Conservation (phyloP, 2,329 filamentous ascomycete species). For the Neonectria coccinea region DNA sequence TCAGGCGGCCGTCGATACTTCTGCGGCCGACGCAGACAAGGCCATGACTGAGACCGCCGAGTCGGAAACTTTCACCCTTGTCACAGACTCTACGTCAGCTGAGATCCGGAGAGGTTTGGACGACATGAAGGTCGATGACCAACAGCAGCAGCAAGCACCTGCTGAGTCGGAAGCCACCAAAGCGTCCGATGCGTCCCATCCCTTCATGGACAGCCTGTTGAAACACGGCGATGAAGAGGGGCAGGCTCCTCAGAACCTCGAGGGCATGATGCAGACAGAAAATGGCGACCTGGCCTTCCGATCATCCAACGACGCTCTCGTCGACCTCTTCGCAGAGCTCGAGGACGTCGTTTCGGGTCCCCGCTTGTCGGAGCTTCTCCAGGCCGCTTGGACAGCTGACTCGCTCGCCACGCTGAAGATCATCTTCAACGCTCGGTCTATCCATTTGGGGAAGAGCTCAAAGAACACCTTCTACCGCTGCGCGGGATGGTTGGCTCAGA, state of each 20-base stretch:
- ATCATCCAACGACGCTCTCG: slow-evolving; percentile 58
- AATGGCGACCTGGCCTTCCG: slow-evolving; percentile 62
- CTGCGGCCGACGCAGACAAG: slow-evolving; percentile 1
- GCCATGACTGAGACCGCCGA: slow-evolving; percentile 32
- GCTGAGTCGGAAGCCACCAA: slow-evolving; percentile 2
- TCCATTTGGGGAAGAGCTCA: slow-evolving; percentile 68
- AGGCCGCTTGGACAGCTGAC: slow-evolving; percentile 62
- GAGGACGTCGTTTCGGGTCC: slow-evolving; percentile 54
- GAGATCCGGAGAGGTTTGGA: slow-evolving; percentile 39
- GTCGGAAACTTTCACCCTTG: slow-evolving; percentile 45
- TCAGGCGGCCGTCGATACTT: slow-evolving; percentile 10
- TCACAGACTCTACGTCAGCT: slow-evolving; percentile 43
- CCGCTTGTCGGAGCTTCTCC: slow-evolving; percentile 56
- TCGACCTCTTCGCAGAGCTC: slow-evolving; percentile 68
- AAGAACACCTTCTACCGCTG: slow-evolving; percentile 62
- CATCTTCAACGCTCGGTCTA: slow-evolving; percentile 71
- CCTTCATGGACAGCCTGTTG: slow-evolving; percentile 52
- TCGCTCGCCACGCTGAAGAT: slow-evolving; percentile 65
- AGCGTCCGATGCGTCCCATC: slow-evolving; percentile 28
- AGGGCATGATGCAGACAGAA: slow-evolving; percentile 64
- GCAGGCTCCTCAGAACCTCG: slow-evolving; percentile 33
- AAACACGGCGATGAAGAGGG: slow-evolving; percentile 32
- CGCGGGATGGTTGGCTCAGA: slow-evolving; percentile 66
- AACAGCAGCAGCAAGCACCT: background rate
- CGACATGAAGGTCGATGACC: slow-evolving; percentile 27